Conservation (phyloP, 1,284 basidiomycete genomes). For the Rhizoctonia solani region DNA sequence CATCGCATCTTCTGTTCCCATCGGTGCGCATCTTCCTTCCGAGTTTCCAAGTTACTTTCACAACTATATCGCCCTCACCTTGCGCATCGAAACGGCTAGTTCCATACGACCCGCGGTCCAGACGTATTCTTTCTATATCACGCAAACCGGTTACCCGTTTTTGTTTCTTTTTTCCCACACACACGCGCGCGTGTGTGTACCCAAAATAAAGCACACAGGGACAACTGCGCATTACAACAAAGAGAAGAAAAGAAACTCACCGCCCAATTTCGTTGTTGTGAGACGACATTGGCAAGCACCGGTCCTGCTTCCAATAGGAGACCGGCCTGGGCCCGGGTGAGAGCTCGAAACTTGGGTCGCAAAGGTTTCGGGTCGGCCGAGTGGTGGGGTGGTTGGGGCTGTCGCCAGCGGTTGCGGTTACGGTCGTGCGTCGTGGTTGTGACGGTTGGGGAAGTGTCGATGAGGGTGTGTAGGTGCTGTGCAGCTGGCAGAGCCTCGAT, state of each 20-base stretch:
- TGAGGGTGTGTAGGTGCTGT: conserved; percentile 13
- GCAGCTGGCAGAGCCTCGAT: conserved; percentile 27
- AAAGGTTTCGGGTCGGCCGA: no score
- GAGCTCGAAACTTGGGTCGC: neutral
- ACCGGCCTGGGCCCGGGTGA: conserved; percentile 22
- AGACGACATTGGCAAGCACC: conserved; percentile 19
- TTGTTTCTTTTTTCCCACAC: no score
- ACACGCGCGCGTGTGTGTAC: no score
- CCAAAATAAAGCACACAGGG: no score
- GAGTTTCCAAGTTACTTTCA: neutral
- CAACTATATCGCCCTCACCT: conserved; percentile 1
- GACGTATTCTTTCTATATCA: conserved; percentile 22
- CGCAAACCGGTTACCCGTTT: no score
- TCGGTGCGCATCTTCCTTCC: neutral
- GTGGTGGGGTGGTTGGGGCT: no score
- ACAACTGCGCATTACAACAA: neutral
- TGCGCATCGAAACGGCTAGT: conserved; percentile 30
- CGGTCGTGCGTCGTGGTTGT: neutral
- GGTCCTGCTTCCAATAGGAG: conserved; percentile 21
- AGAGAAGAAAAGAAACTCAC: neutral
- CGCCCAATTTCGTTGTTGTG: conserved; percentile 25
- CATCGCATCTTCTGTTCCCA: neutral
- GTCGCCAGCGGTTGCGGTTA: neutral
- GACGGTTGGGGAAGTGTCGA: conserved; percentile 27
- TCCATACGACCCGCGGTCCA: conserved; percentile 21